Base-by-base conservation (phyloP, 2,329 filamentous ascomycete genomes). In the Elsinoe australis region DNA sequence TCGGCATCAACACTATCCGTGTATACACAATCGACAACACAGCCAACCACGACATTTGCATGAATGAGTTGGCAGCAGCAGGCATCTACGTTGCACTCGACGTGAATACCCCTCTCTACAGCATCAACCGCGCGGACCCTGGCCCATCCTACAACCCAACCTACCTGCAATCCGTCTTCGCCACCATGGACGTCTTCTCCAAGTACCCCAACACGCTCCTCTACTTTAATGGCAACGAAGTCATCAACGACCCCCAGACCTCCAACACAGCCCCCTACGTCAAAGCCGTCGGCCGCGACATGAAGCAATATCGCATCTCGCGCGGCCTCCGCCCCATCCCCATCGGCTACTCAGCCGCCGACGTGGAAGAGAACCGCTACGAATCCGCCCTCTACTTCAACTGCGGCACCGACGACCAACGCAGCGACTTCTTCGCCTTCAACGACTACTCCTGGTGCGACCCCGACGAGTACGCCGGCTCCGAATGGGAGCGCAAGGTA, bases 1-100 rank as follows among this genome's bases (percentile, higher is more conserved):
- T 95, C 44, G 87, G 88, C 41, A 72, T 95, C 69, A 95, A 95
- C 74, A 88, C 87, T 19, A 75, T 95, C 62, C 88, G 89, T 67
- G 85, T 95, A 53, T 95, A 95, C 76, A 87, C 84, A 12, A 82
- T 94, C 56, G 89, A 95, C 73, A 95, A 95, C 76, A 82, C 81
- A 44, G 71, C 74, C 58, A 69, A 83, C 66, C 89, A 95, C 70
- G 82, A 89, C 59, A 76, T 80, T 53, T 95, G 89, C 74, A 95
- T 95, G 89, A 71, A 75, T 52, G 74, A 77, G 36, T 75, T 95
- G 52, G 82, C 80, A 46, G 84, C 85, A 59, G 88, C 87, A 54
- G 86, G 86, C 59, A 95, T 95, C 73, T 95, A 95, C 73, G 78
- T 94, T 47, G 86, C 94, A 29, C 74, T 94, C 45, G 88, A 95